phyloP scores from a whole-genome alignment of 208 protist species.

The Acanthamoeba lenticulata region DNA sequence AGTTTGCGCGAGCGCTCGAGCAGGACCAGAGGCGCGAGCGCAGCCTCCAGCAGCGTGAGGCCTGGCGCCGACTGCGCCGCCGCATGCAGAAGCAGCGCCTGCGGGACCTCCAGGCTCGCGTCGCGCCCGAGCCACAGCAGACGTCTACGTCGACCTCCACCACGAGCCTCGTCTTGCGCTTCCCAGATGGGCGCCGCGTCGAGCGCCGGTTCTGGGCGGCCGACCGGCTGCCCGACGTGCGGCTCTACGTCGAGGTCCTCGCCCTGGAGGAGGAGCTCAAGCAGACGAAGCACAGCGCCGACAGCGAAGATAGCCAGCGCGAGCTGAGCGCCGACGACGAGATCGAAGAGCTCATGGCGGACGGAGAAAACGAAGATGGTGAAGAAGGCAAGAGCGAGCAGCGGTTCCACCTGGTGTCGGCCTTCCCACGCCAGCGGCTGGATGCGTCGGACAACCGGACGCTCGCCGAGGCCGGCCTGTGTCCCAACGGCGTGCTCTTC shows the following conservation, averaged over 20 bases:
- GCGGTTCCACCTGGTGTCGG: background rate
- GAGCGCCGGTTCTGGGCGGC: background rate
- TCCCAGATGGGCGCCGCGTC: background rate
- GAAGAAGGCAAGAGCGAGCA: background rate
- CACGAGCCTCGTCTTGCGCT: background rate
- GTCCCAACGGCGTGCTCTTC: conserved; percentile 16
- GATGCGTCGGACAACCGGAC: background rate
- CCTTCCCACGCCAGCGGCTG: background rate
- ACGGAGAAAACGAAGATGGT: background rate
- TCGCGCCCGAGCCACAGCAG: background rate
- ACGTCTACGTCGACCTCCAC: too few relatives aligned
- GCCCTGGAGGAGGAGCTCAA: background rate
- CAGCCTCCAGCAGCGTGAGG: background rate
- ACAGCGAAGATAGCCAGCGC: background rate
- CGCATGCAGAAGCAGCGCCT: background rate
- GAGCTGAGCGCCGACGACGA: background rate
- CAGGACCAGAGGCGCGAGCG: background rate
- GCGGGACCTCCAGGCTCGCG: background rate
- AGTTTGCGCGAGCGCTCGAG: background rate
- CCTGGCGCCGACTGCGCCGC: background rate
- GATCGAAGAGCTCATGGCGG: background rate
- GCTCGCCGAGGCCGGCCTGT: background rate
- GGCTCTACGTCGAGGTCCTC: background rate
- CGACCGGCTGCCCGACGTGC: background rate
- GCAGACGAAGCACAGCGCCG: background rate